These are phyloP conservation scores for Delonix regia DNA, from an alignment of 306 rosid genomes.

Conservation along the genomic window DNA sequence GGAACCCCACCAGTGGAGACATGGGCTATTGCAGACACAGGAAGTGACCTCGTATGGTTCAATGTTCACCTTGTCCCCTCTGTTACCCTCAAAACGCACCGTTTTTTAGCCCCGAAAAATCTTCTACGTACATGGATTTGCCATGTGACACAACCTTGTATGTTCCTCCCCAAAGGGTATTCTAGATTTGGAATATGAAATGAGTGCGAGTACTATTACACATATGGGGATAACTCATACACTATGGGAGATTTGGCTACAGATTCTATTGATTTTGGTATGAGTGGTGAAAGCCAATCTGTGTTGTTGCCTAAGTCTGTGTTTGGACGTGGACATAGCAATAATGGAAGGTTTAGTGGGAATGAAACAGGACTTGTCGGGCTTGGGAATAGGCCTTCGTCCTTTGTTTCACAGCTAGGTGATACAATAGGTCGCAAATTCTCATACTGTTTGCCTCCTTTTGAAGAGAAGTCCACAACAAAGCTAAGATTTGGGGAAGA, in stretches of 20 bases:
- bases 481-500: not conserved
- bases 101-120: not conserved
- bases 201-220: not conserved
- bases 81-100: not conserved
- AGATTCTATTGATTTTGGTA: slow-evolving; percentile 24
- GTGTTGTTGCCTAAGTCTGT: slow-evolving; percentile 1
- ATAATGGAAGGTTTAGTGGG: no score
- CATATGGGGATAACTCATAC: slow-evolving; percentile 19
- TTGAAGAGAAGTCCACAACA: not conserved
- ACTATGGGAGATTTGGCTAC: not conserved
- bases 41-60: slow-evolving; percentile 16
- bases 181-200: not conserved
- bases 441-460: not conserved
- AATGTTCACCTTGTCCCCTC: not conserved
- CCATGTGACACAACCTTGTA: not conserved
- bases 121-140: no score
- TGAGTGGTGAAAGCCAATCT: not conserved
- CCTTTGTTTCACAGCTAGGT: not conserved
- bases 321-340: not conserved
- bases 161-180: not conserved
- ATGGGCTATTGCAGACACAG: slow-evolving; percentile 9
- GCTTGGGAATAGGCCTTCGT: not conserved
- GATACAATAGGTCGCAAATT: not conserved
- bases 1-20: slow-evolving; percentile 1
- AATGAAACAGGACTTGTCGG: not conserved